Conservation (phyloP, 441 rosid genomes). For the Populus hybrid region DNA sequence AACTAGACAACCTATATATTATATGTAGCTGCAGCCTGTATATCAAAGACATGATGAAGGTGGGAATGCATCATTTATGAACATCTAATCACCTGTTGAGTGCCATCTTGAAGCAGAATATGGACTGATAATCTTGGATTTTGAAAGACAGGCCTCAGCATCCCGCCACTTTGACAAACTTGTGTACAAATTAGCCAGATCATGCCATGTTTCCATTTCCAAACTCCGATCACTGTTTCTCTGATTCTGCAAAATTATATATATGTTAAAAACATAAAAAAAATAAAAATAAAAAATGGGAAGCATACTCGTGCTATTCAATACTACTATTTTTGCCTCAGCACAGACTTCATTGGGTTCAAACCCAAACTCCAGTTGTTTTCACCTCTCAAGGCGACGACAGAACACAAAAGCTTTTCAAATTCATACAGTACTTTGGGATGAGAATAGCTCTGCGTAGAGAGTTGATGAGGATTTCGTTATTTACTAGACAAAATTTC, state of each 20-base stretch:
- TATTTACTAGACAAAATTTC: background rate
- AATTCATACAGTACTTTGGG: background rate
- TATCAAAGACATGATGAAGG: background rate
- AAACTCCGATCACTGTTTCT: conserved; percentile 45
- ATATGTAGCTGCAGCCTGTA: background rate
- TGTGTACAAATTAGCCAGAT: conserved; percentile 71
- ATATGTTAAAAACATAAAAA: background rate
- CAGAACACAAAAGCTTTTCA: background rate
- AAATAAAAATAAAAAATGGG: background rate
- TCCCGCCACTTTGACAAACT: conserved; percentile 78
- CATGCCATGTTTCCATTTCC: conserved; percentile 87
- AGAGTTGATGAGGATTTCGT: background rate
- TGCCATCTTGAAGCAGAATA: conserved; percentile 68
- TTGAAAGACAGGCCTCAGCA: conserved; percentile 83
- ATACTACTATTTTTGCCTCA: background rate
- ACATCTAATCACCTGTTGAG: conserved; percentile 41
- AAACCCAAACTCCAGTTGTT: background rate
- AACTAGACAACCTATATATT: background rate
- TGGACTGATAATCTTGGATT: conserved; percentile 61
- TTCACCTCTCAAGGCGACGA: background rate
- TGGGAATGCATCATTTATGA: background rate
- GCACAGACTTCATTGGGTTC: background rate
- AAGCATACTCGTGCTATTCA: background rate
- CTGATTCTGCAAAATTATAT: conserved; percentile 35
- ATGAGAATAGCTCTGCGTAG: background rate